Conservation (phyloP, 148 eudicot species). For the Arctostaphylos glauca region DNA sequence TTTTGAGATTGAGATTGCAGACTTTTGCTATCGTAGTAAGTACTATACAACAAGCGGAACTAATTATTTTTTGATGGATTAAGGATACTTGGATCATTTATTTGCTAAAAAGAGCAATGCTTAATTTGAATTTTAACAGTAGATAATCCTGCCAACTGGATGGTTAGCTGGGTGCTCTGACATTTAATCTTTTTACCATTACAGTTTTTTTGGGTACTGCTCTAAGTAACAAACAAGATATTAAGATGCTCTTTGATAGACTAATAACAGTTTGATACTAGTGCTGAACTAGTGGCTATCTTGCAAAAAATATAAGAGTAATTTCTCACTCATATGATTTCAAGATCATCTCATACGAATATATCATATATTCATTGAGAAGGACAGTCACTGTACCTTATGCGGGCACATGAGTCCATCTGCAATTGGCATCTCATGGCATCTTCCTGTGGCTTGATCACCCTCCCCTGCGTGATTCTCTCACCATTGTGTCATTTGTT, state of each 20-base stretch:
- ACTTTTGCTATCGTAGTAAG: background rate
- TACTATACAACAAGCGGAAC: background rate
- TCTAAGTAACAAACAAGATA: background rate
- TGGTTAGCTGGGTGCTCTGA: background rate
- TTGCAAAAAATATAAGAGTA: background rate
- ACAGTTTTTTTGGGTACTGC: no score
- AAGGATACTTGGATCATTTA: no score
- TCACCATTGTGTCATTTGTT: background rate
- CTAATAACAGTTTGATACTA: background rate
- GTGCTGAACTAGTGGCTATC: background rate
- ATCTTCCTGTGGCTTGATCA: background rate
- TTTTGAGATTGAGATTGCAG: no score
- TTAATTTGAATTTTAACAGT: no score
- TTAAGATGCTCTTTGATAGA: background rate
- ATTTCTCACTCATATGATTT: background rate
- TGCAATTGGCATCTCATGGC: background rate
- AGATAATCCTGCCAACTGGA: no score
- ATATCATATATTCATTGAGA: background rate
- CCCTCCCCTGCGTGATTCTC: background rate
- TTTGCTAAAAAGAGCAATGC: no score
- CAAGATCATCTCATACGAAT: background rate
- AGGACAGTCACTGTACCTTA: background rate
- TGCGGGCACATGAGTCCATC: background rate
- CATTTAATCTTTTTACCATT: no score
- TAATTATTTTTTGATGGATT: background rate